Conservation (phyloP, 2,329 filamentous ascomycete species). For the Claviceps capensis region DNA sequence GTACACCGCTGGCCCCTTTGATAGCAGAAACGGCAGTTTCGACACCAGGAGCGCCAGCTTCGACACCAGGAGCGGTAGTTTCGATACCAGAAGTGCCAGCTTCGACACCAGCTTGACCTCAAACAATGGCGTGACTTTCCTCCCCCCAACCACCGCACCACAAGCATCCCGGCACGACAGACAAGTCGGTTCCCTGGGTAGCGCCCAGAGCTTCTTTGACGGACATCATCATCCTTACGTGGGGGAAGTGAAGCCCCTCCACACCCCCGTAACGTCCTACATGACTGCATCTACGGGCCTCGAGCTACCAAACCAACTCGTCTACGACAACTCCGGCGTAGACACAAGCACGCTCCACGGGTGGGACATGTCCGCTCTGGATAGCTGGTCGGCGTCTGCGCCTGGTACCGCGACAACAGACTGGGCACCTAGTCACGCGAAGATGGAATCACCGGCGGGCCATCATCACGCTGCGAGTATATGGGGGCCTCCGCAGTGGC, state of each 20-base stretch:
- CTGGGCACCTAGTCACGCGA: slow-evolving; percentile 16
- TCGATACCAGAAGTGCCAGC: slow-evolving; percentile 15
- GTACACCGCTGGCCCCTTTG: slow-evolving; percentile 20
- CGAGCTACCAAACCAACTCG: slow-evolving; percentile 19
- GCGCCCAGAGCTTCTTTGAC: slow-evolving; percentile 20
- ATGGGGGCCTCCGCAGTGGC: slow-evolving; percentile 23
- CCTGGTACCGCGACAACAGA: slow-evolving; percentile 15
- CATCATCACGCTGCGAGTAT: slow-evolving; percentile 14
- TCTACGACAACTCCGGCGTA: slow-evolving; percentile 21
- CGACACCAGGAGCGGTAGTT: slow-evolving; percentile 3
- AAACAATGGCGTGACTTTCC: slow-evolving; percentile 17
- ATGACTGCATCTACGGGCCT: slow-evolving; percentile 16
- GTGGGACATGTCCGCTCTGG: slow-evolving; percentile 25
- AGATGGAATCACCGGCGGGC: slow-evolving; percentile 15
- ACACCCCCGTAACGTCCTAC: slow-evolving; percentile 18
- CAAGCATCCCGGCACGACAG: slow-evolving; percentile 12
- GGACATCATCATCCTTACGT: slow-evolving; percentile 17
- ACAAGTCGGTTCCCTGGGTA: slow-evolving; percentile 13
- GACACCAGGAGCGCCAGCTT: slow-evolving; percentile 16
- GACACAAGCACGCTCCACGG: slow-evolving; percentile 18
- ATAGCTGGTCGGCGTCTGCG: slow-evolving; percentile 18
- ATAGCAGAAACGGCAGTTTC: slow-evolving; percentile 21
- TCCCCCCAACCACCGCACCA: slow-evolving; percentile 15
- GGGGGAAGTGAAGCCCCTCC: slow-evolving; percentile 22
- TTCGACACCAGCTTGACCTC: slow-evolving; percentile 27